Base-by-base conservation (phyloP, 2,329 filamentous ascomycete species). In the Rhytidhysteron rufulum region DNA sequence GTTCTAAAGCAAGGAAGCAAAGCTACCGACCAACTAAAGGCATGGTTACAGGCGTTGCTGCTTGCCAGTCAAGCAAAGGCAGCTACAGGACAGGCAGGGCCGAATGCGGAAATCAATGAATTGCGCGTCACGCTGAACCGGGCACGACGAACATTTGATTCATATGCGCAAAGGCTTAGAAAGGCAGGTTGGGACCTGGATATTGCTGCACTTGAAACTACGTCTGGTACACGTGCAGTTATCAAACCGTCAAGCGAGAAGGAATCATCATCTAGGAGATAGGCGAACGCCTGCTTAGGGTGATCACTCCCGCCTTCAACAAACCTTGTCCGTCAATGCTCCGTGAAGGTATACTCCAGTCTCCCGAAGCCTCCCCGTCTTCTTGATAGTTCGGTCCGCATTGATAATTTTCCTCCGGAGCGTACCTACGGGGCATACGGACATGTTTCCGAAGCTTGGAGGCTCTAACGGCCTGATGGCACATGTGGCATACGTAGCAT, bases 121-220 rank as follows among this genome's bases (percentile, higher is more conserved):
- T 48, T 67, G 36, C 51, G 65, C 41, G 47, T 53, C 32, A 65
- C 68, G 34, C 51, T 75, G 43, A 59, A 63, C 34, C 50, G 65
- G 31, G 54, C 65, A 7, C 51, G 52, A 6, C 54, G 55, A 8
- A 63, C 71, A 34, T 78, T 83, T 57, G 57, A 66, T 47, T 50
- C 63, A 55, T 59, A 71, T 70, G 42, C 67, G 38, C 45, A 62
- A 45, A 48, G 64, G 45, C 45, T 82, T 40, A 55, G 50, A 42
- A 58, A 60, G 24, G 66, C 54, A 22, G 85, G 85, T 0, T 90
- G 86, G 86, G 78, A 89, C 63, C 51, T 86, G 34, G 68, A 79
- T 41, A 72, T 72, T 37, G 73, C 73, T 29, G 82, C 80, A 5
- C 67, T 90, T 51, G 85, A 89, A 68, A 88, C 83, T 15, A 72